phyloP scores from a whole-genome alignment of 225 moss, liverwort and hornwort species.

The Lunularia cruciata region DNA sequence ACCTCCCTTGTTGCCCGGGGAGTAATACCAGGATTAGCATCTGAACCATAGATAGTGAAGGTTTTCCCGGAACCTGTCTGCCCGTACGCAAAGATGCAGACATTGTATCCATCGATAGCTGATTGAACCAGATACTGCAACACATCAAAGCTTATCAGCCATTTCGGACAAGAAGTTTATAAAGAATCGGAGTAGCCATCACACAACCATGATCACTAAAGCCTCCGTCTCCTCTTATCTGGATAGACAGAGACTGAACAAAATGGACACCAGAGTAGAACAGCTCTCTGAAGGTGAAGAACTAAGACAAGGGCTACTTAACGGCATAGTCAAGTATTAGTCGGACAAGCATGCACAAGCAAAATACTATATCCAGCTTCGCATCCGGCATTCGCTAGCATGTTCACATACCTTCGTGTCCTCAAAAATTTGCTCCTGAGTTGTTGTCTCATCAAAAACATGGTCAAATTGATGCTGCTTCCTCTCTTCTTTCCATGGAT shows the following conservation, averaged over 20 bases:
- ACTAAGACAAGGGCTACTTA: too few species aligned
- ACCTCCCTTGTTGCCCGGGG: slow-evolving; percentile 80
- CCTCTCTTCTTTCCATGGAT: slow-evolving; percentile 93
- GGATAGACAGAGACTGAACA: too few species aligned
- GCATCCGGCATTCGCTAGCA: too few species aligned
- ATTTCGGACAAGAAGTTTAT: too few species aligned
- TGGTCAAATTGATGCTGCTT: slow-evolving; percentile 94
- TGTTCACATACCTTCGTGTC: slow-evolving; percentile 69
- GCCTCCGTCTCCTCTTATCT: too few species aligned
- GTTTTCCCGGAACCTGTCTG: slow-evolving; percentile 97
- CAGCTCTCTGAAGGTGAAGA: too few species aligned
- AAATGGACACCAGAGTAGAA: too few species aligned
- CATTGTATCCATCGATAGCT: slow-evolving; percentile 94
- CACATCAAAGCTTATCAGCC: slow-evolving; percentile 3
- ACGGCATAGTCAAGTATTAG: too few species aligned
- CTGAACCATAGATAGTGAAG: slow-evolving; percentile 82
- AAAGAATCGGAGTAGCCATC: neutral
- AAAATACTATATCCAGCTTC: neutral
- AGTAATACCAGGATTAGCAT: slow-evolving; percentile 67
- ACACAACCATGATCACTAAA: too few species aligned
- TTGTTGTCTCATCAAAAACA: slow-evolving; percentile 73
- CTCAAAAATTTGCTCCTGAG: slow-evolving; percentile 80
- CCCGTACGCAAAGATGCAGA: slow-evolving; percentile 94
- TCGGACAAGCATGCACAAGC: neutral
- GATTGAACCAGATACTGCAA: slow-evolving; percentile 94